Evolutionary conservation across 495 filamentous ascomycete species (phyloP).

Genomic region (Lepidopterella palustris): DNA sequence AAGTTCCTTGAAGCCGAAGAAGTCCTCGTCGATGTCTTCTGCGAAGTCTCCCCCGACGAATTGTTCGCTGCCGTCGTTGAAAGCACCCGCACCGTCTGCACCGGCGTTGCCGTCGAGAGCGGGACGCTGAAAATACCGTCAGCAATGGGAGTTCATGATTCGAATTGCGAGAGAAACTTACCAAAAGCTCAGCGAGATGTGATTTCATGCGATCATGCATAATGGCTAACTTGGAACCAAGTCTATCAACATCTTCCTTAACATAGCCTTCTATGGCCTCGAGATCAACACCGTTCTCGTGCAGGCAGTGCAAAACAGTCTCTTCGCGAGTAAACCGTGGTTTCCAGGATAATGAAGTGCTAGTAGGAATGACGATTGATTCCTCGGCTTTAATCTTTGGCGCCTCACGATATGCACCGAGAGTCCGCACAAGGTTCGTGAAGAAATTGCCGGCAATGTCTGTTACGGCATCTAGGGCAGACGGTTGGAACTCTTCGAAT

Average conservation of each 20-base stretch:
- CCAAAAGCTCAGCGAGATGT: conserved; percentile 77
- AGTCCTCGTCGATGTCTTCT: conserved; percentile 95
- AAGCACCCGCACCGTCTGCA: conserved; percentile 80
- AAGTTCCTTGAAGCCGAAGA: conserved; percentile 96
- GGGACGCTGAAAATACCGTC: conserved; percentile 49
- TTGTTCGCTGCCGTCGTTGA: conserved; percentile 94
- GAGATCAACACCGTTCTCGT: conserved; percentile 72
- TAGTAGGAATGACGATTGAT: conserved; percentile 39
- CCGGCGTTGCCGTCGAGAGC: conserved; percentile 67
- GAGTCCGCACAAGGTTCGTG: conserved; percentile 66
- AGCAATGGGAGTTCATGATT: not conserved
- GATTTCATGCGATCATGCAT: conserved; percentile 91
- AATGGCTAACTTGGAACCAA: conserved; percentile 69
- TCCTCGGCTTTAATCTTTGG: conserved; percentile 54
- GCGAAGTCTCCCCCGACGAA: conserved; percentile 96
- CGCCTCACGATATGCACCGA: conserved; percentile 74
- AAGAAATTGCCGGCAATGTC: conserved; percentile 90
- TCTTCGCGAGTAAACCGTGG: conserved; percentile 72
- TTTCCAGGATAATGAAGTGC: conserved; percentile 45
- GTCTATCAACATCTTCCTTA: conserved; percentile 88
- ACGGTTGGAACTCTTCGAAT: conserved; percentile 96
- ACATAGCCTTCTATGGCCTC: conserved; percentile 81
- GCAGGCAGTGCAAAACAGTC: conserved; percentile 75
- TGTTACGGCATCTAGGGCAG: conserved; percentile 81
- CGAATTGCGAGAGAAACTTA: conserved; percentile 12